Conservation (phyloP, 768 basidiomycete species). For the Mycena latifolia region DNA sequence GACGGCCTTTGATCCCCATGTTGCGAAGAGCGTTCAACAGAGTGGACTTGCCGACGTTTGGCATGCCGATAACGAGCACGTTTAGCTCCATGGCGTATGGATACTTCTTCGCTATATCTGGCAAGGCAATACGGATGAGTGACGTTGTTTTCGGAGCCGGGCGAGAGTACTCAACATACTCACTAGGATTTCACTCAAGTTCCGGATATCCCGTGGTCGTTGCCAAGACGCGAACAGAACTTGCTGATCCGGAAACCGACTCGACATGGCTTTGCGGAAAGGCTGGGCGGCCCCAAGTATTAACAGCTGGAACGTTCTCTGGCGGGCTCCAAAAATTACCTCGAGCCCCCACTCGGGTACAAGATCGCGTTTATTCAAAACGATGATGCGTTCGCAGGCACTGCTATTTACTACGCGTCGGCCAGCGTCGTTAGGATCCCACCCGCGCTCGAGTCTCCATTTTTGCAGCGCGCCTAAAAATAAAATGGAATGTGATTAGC, state of each 20-base stretch:
- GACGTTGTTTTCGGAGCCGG: neutral
- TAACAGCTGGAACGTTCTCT: conserved; percentile 6
- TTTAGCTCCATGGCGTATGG: conserved; percentile 84
- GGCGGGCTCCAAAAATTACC: conserved; percentile 58
- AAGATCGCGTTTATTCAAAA: conserved; percentile 94
- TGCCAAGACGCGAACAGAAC: conserved; percentile 82
- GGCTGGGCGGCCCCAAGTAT: conserved; percentile 59
- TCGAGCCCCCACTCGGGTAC: conserved; percentile 90
- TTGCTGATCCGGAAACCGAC: conserved; percentile 77
- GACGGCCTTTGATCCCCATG: conserved; percentile 89
- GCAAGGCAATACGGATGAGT: conserved; percentile 20
- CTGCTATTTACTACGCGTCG: conserved; percentile 47
- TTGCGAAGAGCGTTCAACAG: conserved; percentile 90
- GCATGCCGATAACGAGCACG: conserved; percentile 97
- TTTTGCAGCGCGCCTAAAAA: conserved; percentile 70
- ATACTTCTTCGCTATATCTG: conserved; percentile 78
- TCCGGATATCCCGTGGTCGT: conserved; percentile 71
- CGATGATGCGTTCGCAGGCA: conserved; percentile 87
- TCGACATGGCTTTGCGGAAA: conserved; percentile 78
- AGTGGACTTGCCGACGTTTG: conserved; percentile 98
- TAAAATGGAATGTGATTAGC: conserved; percentile 14
- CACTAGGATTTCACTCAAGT: conserved; percentile 75
- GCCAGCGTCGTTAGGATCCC: conserved; percentile 58
- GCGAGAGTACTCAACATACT: conserved; percentile 63
- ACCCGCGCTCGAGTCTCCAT: conserved; percentile 79